phyloP scores from a whole-genome alignment of 257 asterid species.

The Rhazya stricta region DNA sequence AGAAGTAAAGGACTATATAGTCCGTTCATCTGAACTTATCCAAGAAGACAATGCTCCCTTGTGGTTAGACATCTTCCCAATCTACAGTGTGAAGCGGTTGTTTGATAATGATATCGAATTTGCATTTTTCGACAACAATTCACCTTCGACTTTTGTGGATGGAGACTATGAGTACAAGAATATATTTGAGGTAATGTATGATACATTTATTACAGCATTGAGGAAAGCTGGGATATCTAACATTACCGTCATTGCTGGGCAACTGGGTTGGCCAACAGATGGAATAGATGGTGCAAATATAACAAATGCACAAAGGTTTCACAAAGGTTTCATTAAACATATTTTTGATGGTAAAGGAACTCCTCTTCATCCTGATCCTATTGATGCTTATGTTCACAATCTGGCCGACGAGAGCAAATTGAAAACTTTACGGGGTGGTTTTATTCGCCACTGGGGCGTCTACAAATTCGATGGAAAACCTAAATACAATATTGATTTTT shows the following conservation, averaged over 20 bases:
- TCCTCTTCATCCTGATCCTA: slow-evolving; percentile 38
- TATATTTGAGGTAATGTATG: slow-evolving; percentile 63
- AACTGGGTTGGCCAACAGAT: slow-evolving; percentile 85
- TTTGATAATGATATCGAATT: slow-evolving; percentile 43
- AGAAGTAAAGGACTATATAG: slow-evolving; percentile 41
- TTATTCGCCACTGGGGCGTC: slow-evolving; percentile 75
- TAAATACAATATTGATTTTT: slow-evolving; percentile 49
- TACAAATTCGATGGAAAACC: slow-evolving; percentile 62
- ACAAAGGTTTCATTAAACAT: slow-evolving; percentile 49
- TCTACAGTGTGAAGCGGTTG: slow-evolving; percentile 39
- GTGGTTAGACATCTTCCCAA: slow-evolving; percentile 63
- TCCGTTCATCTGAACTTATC: slow-evolving; percentile 27
- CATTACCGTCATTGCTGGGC: slow-evolving; percentile 44
- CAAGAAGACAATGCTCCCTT: slow-evolving; percentile 45
- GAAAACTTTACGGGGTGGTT: slow-evolving; percentile 20
- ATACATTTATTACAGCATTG: slow-evolving; percentile 45
- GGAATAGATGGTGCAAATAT: slow-evolving; percentile 36
- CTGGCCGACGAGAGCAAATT: slow-evolving; percentile 55
- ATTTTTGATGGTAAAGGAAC: slow-evolving; percentile 51
- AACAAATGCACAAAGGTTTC: slow-evolving; percentile 41
- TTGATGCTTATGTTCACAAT: slow-evolving; percentile 54
- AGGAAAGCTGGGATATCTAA: slow-evolving; percentile 29
- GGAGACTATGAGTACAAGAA: slow-evolving; percentile 36
- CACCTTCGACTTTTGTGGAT: slow-evolving; percentile 36
- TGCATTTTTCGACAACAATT: slow-evolving; percentile 63